Base-by-base conservation (phyloP, 176 grass and related monocot genomes). In the Juncus effusus region DNA sequence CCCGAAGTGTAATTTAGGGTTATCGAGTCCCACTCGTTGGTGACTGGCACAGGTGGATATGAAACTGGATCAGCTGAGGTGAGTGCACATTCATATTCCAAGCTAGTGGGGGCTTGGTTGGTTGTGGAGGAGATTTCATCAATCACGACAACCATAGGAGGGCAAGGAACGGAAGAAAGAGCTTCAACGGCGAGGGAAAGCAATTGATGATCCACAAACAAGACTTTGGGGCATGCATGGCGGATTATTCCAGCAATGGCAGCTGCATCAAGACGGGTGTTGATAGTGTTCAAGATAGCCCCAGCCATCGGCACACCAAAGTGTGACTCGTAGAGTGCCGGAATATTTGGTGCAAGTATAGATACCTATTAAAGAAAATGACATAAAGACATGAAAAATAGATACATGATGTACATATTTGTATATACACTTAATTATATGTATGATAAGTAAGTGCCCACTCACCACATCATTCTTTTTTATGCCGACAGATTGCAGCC, bases 271-370 rank as follows among this genome's bases (percentile, higher is more conserved):
- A 90, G 78, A 19, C 86, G 78, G 4, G 56, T 90, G 82, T 82
- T 90, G 14, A 90, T 79, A 56, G 82, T 71, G 82, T 90, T 90
- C 0, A 90, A 58, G 61, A 90, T 82, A 0, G 71, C 86, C 3
- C 86, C 86, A 1, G 86, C 86, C 86, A 85, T 90, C 16, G 86
- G 86, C 70, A 90, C 86, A 4, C 56, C 78, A 38, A 90, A 90
- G 75, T 90, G 86, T 76, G 84, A 76, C 82, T 90, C 79, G n/a
- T 90, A 90, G 3, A 85, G 38, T 0, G 86, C 82, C 10, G 86
- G 82, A 1, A 84, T 62, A 58, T 85, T 90, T 2, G 86, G 86
- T 4, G 86, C 82, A 1, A 90, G 71, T 3, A 90, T 76, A 1
- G 86, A 90, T 2, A 87, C 83, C 83, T 86, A 35, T 16, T 54